Percentiles rank a stretch among this genome's conserved stretches.
Evolutionary conservation across 495 filamentous ascomycete species (phyloP).

Genomic region (Podospora appendiculata): DNA sequence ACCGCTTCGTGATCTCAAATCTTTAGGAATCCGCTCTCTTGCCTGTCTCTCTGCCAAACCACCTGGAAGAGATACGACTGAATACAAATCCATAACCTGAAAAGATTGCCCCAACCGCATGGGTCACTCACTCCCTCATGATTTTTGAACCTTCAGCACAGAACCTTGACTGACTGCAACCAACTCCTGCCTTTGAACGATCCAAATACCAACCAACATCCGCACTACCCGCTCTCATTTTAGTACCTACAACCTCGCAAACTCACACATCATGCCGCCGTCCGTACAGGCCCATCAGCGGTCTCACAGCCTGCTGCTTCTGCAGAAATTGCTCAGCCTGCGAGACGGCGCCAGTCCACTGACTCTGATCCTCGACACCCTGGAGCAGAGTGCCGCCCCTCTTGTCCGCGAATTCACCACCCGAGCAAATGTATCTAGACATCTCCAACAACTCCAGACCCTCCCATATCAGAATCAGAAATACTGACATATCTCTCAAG

Average conservation of each 20-base stretch:
- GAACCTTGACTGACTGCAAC: not conserved
- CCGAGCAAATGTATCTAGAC: conserved; percentile 57
- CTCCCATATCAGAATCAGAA: not conserved
- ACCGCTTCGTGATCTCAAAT: too few relatives aligned
- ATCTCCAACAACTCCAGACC: not conserved
- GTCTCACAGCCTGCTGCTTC: conserved; percentile 78
- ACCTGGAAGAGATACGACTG: too few relatives aligned
- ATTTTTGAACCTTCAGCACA: too few relatives aligned
- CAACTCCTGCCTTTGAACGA: not conserved
- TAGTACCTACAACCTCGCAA: too few relatives aligned
- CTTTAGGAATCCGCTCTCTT: too few relatives aligned
- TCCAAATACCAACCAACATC: not conserved
- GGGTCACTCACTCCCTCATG: too few relatives aligned
- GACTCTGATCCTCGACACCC: conserved; percentile 73
- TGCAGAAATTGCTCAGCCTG: conserved; percentile 73
- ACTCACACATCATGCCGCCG: conserved; percentile 32
- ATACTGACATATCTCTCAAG: conserved; percentile 18
- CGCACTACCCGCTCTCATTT: too few relatives aligned
- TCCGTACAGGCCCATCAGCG: conserved; percentile 58
- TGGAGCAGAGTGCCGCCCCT: conserved; percentile 73
- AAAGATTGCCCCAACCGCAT: too few relatives aligned
- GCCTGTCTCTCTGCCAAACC: too few relatives aligned
- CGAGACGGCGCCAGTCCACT: conserved; percentile 78
- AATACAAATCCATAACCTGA: too few relatives aligned
- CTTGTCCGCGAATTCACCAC: conserved; percentile 66